phyloP scores from a whole-genome alignment of 192 early-diverging fungal genomes.

The Pilobolus umbonatus region DNA sequence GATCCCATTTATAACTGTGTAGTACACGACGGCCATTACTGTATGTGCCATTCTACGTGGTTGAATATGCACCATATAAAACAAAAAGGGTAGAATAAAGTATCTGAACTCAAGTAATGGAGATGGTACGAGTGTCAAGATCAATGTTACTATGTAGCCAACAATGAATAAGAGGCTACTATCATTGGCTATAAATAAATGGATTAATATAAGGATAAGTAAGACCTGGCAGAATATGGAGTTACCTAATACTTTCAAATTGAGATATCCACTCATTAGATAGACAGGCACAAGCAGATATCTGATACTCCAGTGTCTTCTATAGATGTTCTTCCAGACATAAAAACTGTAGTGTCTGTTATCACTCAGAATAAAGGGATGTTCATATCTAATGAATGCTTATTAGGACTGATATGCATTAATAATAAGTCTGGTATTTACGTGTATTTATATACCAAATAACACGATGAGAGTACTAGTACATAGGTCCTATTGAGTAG shows the following conservation, averaged over 20 bases:
- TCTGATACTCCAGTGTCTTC: conserved; percentile 41
- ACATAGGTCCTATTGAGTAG: no score
- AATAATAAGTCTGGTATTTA: conserved; percentile 21
- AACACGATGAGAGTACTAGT: no score
- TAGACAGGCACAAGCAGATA: conserved; percentile 70
- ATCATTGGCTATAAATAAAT: conserved; percentile 29
- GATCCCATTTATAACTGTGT: conserved; percentile 53
- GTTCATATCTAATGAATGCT: conserved; percentile 58
- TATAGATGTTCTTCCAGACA: conserved; percentile 80
- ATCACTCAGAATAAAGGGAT: conserved; percentile 91
- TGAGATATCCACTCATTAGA: conserved; percentile 38
- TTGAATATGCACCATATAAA: conserved; percentile 66
- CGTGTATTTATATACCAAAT: conserved; percentile 51
- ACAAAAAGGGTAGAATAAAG: conserved; percentile 82
- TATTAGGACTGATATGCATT: not conserved
- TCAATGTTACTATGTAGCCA: conserved; percentile 46
- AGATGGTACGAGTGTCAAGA: conserved; percentile 76
- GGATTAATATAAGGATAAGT: not conserved
- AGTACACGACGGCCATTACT: conserved; percentile 44
- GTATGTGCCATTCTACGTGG: conserved; percentile 23
- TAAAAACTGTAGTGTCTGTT: conserved; percentile 98
- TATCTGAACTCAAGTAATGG: conserved; percentile 95
- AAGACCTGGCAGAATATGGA: not conserved
- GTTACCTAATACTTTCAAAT: conserved; percentile 44
- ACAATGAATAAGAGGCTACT: conserved; percentile 51